These are phyloP conservation scores for Xylaria sp. DNA, from an alignment of 2,329 filamentous ascomycete genomes.

Conservation along the genomic window DNA sequence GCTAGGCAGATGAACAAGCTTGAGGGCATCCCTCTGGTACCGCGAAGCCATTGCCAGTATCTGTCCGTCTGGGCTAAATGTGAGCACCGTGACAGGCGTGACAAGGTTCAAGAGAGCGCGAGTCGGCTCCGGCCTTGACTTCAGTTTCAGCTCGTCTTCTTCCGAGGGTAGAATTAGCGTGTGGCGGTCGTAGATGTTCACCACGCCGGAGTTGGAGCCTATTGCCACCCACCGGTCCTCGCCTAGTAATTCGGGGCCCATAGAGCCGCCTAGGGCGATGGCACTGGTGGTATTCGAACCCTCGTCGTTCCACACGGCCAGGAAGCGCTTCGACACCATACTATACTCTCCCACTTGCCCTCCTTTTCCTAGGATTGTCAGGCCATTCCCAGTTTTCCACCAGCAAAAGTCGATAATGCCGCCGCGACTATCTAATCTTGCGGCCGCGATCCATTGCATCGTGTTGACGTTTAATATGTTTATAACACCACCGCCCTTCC, in stretches of 20 bases:
- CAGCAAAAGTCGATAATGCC: conserved; percentile 92
- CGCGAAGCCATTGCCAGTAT: conserved; percentile 85
- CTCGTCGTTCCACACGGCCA: conserved; percentile 89
- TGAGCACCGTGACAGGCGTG: conserved; percentile 81
- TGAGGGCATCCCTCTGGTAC: conserved; percentile 88
- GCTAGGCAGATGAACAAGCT: conserved; percentile 87
- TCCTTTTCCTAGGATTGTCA: conserved; percentile 85
- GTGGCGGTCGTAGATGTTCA: conserved; percentile 91
- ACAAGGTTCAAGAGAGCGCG: conserved; percentile 86
- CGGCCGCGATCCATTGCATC: conserved; percentile 87
- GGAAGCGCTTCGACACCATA: conserved; percentile 72
- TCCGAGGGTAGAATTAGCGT: conserved; percentile 62
- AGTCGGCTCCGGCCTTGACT: conserved; percentile 75
- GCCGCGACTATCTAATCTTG: conserved; percentile 81
- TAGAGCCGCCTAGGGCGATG: conserved; percentile 78
- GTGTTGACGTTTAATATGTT: conserved; percentile 84
- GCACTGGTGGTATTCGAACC: conserved; percentile 88
- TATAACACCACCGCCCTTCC: conserved; percentile 87
- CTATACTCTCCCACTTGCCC: conserved; percentile 94
- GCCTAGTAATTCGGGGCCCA: conserved; percentile 71
- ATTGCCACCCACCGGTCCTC: conserved; percentile 90
- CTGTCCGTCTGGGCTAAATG: conserved; percentile 90
- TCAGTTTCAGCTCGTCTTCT: conserved; percentile 62
- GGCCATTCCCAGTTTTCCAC: conserved; percentile 86
- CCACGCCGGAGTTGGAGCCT: conserved; percentile 86